Percentiles rank a stretch among this genome's conserved stretches.
Evolutionary conservation across 352 stramenopile species (phyloP).

Genomic region (Globisporangium cederbergense): DNA sequence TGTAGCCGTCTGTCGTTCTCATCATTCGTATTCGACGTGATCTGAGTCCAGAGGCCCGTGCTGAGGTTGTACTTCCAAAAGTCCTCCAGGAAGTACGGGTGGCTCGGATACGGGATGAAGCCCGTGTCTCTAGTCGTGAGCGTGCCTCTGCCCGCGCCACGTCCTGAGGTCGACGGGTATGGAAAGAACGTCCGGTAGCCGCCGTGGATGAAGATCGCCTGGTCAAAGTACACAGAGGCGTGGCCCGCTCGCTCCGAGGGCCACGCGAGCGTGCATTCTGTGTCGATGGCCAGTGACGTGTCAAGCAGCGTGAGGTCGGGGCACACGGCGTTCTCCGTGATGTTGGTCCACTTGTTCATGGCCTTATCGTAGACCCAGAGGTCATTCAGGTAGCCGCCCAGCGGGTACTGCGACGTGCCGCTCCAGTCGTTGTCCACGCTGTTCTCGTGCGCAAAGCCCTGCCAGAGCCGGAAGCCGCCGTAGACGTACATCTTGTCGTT

Average conservation of each 20-base stretch:
- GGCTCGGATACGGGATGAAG: constrained; percentile 87
- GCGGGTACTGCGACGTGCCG: constrained; percentile 64
- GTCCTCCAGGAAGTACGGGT: constrained; percentile 93
- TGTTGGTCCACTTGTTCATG: constrained; percentile 63
- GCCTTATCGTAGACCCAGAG: constrained; percentile 87
- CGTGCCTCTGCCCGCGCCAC: constrained; percentile 70
- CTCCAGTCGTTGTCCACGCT: constrained; percentile 83
- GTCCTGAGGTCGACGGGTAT: constrained; percentile 87
- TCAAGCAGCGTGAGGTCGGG: constrained; percentile 50
- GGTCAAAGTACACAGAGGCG: constrained; percentile 68
- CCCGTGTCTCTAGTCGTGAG: constrained; percentile 41
- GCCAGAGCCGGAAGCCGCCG: constrained; percentile 93
- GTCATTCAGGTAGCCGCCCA: constrained; percentile 94
- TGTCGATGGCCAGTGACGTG: constrained; percentile 54
- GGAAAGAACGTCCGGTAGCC: constrained; percentile 95
- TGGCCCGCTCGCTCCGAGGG: constrained; percentile 86
- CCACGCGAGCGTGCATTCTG: constrained; percentile 86
- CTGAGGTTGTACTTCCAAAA: constrained; percentile 94
- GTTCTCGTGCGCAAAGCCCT: constrained; percentile 93
- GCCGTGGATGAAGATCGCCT: constrained; percentile 86
- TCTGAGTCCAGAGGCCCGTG: constrained; percentile 76
- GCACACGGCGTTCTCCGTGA: constrained; percentile 69
- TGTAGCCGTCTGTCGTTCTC: constrained; percentile 14
- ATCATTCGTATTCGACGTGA: constrained; percentile 26
- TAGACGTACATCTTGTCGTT: constrained; percentile 78